A percentile compares a stretch with the other conserved stretches of the same genome.
These are phyloP conservation scores for Ceratobasidium sp. DNA, from an alignment of 1,284 basidiomycete species.

Conservation along the genomic window DNA sequence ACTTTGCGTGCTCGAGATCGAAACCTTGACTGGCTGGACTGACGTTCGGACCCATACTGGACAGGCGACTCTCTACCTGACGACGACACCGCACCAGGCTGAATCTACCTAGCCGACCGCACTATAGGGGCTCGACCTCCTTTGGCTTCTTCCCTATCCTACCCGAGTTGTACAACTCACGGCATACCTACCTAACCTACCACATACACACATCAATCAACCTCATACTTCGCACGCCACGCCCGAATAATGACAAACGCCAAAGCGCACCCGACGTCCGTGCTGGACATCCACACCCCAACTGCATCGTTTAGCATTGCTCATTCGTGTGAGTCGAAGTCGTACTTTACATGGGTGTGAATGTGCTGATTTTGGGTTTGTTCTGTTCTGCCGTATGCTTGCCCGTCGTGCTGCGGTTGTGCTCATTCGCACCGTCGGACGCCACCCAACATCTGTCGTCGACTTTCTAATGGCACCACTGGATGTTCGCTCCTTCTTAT, in stretches of 20 bases:
- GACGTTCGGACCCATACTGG: background rate
- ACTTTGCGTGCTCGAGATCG: background rate
- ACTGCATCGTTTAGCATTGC: conserved; percentile 74
- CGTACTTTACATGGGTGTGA: background rate
- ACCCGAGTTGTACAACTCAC: background rate
- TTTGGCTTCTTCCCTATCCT: background rate
- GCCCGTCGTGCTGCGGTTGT: too few species aligned
- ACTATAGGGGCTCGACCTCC: background rate
- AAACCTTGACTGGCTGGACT: background rate
- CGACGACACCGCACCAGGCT: background rate
- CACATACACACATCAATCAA: background rate
- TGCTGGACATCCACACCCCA: conserved; percentile 79
- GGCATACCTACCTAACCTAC: background rate
- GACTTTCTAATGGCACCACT: background rate
- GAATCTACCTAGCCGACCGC: background rate
- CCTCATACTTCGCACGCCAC: background rate
- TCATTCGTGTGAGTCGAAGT: conserved; percentile 68
- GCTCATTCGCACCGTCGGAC: too few species aligned
- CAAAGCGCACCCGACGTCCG: conserved; percentile 11
- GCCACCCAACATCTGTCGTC: background rate
- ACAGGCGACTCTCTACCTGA: background rate
- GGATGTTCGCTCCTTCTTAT: too few species aligned
- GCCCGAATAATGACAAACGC: conserved; percentile 23
- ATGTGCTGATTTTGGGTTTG: background rate
- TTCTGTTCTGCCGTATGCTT: too few species aligned